Percentiles rank a stretch among this genome's conserved stretches.
Evolutionary conservation across 2,329 filamentous ascomycete genomes (phyloP).

Genomic region (Calycina herbarum): DNA sequence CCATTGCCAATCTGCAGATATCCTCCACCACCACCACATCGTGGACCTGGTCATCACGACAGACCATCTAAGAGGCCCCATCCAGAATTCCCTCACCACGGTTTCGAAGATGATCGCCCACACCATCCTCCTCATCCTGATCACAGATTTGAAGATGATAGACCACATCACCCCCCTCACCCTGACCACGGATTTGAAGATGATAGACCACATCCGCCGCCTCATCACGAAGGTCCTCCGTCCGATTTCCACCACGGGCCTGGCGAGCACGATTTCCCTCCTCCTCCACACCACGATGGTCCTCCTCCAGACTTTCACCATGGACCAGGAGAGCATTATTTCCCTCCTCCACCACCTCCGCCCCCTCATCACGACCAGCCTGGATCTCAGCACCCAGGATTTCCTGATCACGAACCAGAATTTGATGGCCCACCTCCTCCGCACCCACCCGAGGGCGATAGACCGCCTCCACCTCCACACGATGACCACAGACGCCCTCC

Average conservation of each 20-base stretch:
- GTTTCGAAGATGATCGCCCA: slow-evolving; percentile 1
- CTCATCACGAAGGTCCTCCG: not conserved
- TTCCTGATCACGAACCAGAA: slow-evolving; percentile 11
- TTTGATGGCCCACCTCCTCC: slow-evolving; percentile 17
- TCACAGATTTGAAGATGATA: slow-evolving; percentile 6
- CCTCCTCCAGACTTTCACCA: not conserved
- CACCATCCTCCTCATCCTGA: not conserved
- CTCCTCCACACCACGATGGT: not conserved
- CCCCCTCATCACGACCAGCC: slow-evolving; percentile 1
- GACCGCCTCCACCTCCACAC: slow-evolving; percentile 1
- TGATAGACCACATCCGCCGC: not conserved
- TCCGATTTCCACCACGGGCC: slow-evolving; percentile 8
- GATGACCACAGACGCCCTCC: slow-evolving; percentile 6
- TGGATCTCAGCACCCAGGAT: not conserved
- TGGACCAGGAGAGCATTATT: slow-evolving; percentile 9
- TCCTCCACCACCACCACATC: slow-evolving; percentile 24
- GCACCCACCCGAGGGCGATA: slow-evolving; percentile 11
- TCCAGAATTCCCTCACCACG: not conserved
- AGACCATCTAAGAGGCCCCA: not conserved
- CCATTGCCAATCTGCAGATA: slow-evolving; percentile 35
- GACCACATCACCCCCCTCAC: not conserved
- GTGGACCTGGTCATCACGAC: not conserved
- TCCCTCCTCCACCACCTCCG: slow-evolving; percentile 16
- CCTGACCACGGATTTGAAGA: slow-evolving; percentile 6
- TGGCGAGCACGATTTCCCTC: slow-evolving; percentile 2